Base-by-base conservation (phyloP, 352 stramenopile genomes). In the Globisporangium heterothallicum region DNA sequence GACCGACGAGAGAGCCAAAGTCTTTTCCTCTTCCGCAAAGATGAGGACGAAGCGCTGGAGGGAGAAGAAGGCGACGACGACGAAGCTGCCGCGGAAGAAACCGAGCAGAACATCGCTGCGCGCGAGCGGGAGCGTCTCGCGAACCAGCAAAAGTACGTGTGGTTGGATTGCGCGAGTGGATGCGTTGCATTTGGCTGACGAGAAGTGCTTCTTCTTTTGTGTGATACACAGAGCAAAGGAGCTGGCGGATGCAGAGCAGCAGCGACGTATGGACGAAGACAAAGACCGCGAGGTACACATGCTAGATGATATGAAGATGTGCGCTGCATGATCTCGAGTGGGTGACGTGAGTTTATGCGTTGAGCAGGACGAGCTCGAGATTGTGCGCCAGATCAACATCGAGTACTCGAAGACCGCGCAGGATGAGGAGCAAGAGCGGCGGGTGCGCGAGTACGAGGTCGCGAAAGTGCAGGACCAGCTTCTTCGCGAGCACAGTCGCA, bases 361-460 rank as follows among this genome's bases (percentile, higher is more conserved):
- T 42, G 5, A 4, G 6, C 25, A 79, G 66, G 59, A 84, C 32
- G 76, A 90, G 42, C n/a, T 74, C 13, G 72, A 56, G 22, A 70
- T 90, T 45, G 74, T 87, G 42, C 76, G 79, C 9, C 72, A 88
- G 61, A 87, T 88, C 61, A 88, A 90, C 51, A 69, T 84, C 16
- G 74, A 88, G 58, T 74, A 68, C 32, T 84, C 72, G 1, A 83
- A 86, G 44, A 63, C 58, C 0, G 74, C 70, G 3, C 76, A 74
- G 19, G 70, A 88, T 25, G 70, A 83, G 41, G 79, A 90, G 51
- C 67, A 81, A 26, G 70, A 82, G 46, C 74, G 77, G 2, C 74
- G 79, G 24, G 63, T 90, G 49, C 68, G 64, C 40, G 76, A 88
- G 56, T 73, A 84, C 34, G 74, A 90, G 38, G 42, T 88, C 35